Evolutionary conservation across 1,284 basidiomycete genomes (phyloP), one percentile per base, ranked within the genome.

Genomic region (Cryptococcus floricola): DNA sequence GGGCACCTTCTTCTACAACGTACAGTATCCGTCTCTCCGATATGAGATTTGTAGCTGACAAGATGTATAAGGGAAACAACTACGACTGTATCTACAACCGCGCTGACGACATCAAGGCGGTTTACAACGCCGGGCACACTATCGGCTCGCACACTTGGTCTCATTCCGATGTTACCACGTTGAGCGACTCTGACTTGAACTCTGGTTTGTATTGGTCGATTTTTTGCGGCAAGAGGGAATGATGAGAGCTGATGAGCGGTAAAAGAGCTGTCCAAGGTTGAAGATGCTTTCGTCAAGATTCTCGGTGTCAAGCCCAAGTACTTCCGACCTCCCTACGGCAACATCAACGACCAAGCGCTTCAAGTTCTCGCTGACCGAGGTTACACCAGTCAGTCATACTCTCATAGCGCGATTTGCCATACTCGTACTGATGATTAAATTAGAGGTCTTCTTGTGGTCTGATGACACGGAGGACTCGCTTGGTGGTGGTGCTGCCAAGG

Each of bases 1-100:
- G 50, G 82, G 78, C 5, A 84, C 83, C 2, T 85, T 84, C 71
- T 85, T 84, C 81, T 65, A 84, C 72, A 83, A 70, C 65, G 79
- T 79, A 13, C 60, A 66, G 57, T 54, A 10, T 23, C 7, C n/a
- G 8, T 31, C 34, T 10, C 39, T 19, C 2, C 5, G 3, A 2
- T 23, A 23, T 23, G 23, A 23, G 23, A 23, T 3, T 19, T 23
- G 23, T 23, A 23, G 23, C 23, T 46, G 13, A 13, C 37, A 34
- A 1, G 12, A 18, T 12, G 14, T 10, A 38, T 31, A n/a, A 66
- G 59, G 62, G 64, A 23, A 61, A 65, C 62, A 68, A 72, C 61
- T 66, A 76, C 49, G 80, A 63, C n/a, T 84, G 83, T 69, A 84
- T 85, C 62, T 84, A 84, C 71, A 72, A 76, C 62, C 57, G 62